A percentile compares a stretch with the other conserved stretches of the same genome.
Conservation (phyloP, 305 asterid genomes). For the Solanum hybrid region DNA sequence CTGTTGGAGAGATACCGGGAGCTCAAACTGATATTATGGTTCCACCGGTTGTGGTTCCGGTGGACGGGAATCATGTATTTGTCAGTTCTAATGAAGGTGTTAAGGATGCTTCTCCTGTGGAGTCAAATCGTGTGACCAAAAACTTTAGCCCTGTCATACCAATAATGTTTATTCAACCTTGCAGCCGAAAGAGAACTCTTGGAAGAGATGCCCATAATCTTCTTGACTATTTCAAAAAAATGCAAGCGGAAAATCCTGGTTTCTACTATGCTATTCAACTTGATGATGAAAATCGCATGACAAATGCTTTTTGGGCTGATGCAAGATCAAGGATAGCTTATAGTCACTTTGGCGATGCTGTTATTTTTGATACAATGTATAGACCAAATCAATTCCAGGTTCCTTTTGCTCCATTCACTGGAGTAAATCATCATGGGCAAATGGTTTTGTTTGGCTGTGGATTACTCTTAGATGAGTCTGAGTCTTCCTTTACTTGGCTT, state of each 20-base stretch:
- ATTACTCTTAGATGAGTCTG: conserved; percentile 69
- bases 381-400: conserved; percentile 77
- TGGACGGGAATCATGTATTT: conserved; percentile 38
- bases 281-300: conserved; percentile 58
- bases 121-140: conserved; percentile 28
- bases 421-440: conserved; percentile 77
- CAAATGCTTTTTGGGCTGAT: conserved; percentile 83
- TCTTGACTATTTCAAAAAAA: conserved; percentile 61
- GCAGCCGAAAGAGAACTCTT: conserved; percentile 46
- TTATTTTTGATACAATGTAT: conserved; percentile 64
- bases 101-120: conserved; percentile 27
- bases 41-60: conserved; percentile 21
- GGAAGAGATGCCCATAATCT: conserved; percentile 80
- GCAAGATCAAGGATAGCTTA: conserved; percentile 69
- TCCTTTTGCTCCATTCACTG: conserved; percentile 84
- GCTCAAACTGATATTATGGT: conserved; percentile 35
- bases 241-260: conserved; percentile 80
- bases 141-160: conserved; percentile 40
- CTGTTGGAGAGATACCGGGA: conserved; percentile 28
- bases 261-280: conserved; percentile 81
- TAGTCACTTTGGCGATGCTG: conserved; percentile 73
- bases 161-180: conserved; percentile 39
- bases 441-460: conserved; percentile 78
- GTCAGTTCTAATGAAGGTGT: conserved; percentile 32
- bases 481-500: conserved; percentile 72